Evolutionary conservation across 345 rosid genomes (phyloP).

Genomic region (Ceriops tagal): DNA sequence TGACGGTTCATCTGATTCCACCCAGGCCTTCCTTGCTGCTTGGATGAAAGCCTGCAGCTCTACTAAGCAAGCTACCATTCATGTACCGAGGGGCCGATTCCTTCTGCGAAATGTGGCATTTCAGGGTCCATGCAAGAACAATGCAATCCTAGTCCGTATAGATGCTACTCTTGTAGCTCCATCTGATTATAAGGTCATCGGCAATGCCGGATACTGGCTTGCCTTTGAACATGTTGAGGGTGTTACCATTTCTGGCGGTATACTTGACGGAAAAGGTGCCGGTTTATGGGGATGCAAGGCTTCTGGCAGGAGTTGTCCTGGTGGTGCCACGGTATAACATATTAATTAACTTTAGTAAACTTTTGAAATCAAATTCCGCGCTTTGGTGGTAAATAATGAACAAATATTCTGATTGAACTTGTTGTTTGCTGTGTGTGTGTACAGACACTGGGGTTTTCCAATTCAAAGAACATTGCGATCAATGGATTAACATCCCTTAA

Average conservation of each 20-base stretch:
- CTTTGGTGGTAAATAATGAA: background rate
- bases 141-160: constrained; percentile 36
- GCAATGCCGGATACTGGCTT: constrained; percentile 39
- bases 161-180: constrained; percentile 54
- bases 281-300: constrained; percentile 56
- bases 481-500: constrained; percentile 18
- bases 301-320: constrained; percentile 35
- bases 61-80: background rate
- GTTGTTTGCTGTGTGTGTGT: background rate
- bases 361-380: background rate
- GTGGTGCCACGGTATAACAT: constrained; percentile 51
- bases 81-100: constrained; percentile 6
- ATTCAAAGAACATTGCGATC: constrained; percentile 21
- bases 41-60: constrained; percentile 18
- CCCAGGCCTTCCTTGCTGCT: constrained; percentile 12
- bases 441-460: constrained; percentile 21
- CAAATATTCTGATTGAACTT: too few species aligned
- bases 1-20: constrained; percentile 11
- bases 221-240: constrained; percentile 40
- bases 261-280: constrained; percentile 53
- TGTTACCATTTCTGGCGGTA: constrained; percentile 47
- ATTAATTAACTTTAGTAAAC: constrained; percentile 1
- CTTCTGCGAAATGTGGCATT: constrained; percentile 3
- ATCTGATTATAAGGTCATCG: constrained; percentile 36
- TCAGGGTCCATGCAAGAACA: constrained; percentile 42